Conservation (phyloP, 768 basidiomycete species). For the Trametes gibbosa region DNA sequence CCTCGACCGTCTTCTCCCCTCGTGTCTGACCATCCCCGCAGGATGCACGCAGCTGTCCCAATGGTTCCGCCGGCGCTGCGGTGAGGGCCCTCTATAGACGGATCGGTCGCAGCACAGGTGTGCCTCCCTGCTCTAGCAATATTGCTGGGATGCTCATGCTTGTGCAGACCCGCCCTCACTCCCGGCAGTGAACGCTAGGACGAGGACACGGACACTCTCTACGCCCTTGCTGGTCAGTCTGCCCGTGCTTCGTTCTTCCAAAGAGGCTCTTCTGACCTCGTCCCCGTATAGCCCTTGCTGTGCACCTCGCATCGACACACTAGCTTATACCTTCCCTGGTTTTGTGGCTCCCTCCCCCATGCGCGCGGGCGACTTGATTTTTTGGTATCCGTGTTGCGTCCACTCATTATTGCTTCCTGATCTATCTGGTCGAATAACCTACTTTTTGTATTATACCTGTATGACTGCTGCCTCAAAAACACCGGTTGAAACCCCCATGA, state of each 20-base stretch:
- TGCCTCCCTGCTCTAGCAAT: neutral
- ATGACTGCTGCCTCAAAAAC: neutral
- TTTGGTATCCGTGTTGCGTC: slow-evolving; percentile 10
- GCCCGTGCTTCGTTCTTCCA: neutral
- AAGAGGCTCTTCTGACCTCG: neutral
- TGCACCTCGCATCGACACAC: neutral
- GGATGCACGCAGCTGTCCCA: slow-evolving; percentile 13
- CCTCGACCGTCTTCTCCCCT: no score
- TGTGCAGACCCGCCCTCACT: no score
- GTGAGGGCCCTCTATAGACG: neutral
- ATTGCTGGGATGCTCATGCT: neutral
- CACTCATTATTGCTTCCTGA: slow-evolving; percentile 11
- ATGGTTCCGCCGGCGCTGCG: slow-evolving; percentile 8
- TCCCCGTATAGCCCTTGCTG: neutral
- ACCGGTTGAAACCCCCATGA: no score
- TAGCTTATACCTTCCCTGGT: neutral
- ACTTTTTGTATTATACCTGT: slow-evolving; percentile 16
- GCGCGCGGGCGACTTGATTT: neutral
- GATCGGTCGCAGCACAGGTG: neutral
- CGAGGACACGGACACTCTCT: no score
- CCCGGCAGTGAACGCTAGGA: no score
- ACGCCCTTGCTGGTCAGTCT: neutral
- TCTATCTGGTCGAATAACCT: slow-evolving; percentile 15
- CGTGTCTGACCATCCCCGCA: no score
- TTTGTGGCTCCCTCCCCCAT: neutral